Percentiles rank a stretch among this genome's conserved stretches.
Conservation (phyloP, 176 grass and related monocot species). For the Pontederia crassipes region DNA sequence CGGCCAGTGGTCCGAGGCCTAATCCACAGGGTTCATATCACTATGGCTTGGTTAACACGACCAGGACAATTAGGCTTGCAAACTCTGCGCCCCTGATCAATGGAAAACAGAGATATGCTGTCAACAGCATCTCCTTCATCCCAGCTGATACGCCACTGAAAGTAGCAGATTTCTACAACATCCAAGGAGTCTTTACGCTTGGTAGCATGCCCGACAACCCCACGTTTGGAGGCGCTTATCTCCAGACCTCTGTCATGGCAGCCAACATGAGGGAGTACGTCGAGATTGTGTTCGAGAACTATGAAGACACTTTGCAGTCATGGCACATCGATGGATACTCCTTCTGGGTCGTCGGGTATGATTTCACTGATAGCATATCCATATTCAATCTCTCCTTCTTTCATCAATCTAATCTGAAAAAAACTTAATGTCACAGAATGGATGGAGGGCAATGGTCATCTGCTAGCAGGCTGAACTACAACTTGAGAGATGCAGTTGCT, state of each 20-base stretch:
- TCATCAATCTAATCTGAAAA: background rate
- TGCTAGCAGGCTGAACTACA: constrained; percentile 57
- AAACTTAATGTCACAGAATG: constrained; percentile 37
- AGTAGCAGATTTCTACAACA: constrained; percentile 88
- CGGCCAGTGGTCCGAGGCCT: constrained; percentile 87
- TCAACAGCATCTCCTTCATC: constrained; percentile 75
- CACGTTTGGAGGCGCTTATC: constrained; percentile 41
- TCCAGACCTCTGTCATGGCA: constrained; percentile 78
- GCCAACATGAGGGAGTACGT: constrained; percentile 80
- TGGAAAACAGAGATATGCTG: constrained; percentile 79
- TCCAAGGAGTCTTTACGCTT: constrained; percentile 53
- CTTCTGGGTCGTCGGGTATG: constrained; percentile 81
- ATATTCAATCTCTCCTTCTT: background rate
- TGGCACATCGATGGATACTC: constrained; percentile 95
- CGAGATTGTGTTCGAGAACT: constrained; percentile 73
- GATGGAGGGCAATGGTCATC: constrained; percentile 77
- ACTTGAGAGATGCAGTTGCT: constrained; percentile 65
- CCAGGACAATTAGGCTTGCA: constrained; percentile 68
- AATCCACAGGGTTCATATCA: constrained; percentile 98
- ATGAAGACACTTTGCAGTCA: constrained; percentile 58
- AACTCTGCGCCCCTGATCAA: constrained; percentile 58
- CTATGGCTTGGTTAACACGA: constrained; percentile 83
- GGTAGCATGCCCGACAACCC: constrained; percentile 73
- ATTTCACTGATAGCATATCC: background rate
- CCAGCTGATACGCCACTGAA: constrained; percentile 81